phyloP scores from a whole-genome alignment of 345 rosid species.

The Syzygium jambos region DNA sequence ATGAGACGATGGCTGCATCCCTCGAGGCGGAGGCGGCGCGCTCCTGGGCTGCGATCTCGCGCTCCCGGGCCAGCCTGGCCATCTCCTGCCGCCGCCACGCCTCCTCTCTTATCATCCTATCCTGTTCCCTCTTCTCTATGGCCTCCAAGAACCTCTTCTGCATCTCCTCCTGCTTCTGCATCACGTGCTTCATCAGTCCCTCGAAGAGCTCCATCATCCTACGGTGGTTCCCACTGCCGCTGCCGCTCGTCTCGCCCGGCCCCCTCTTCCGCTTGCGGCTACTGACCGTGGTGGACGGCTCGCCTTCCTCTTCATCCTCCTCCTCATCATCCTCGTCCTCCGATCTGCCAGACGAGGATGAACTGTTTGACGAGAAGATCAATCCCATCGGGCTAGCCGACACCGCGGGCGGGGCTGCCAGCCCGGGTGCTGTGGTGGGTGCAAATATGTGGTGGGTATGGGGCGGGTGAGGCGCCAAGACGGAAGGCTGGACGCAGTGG shows the following conservation, averaged over 20 bases:
- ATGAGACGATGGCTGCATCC: conserved; percentile 53
- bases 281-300: conserved; percentile 22
- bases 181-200: conserved; percentile 56
- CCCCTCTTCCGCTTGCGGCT: conserved; percentile 66
- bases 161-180: conserved; percentile 79
- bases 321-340: conserved; percentile 41
- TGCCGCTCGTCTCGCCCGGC: conserved; percentile 2
- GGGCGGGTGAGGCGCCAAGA: background rate
- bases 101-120: conserved; percentile 67
- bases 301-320: conserved; percentile 24
- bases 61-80: conserved; percentile 55
- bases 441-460: background rate
- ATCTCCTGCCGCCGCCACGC: conserved; percentile 78
- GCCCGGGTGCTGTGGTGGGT: background rate
- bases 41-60: conserved; percentile 61
- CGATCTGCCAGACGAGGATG: conserved; percentile 48
- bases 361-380: conserved; percentile 56
- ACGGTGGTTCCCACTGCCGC: conserved; percentile 9
- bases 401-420: background rate
- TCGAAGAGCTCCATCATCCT: conserved; percentile 73
- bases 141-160: conserved; percentile 67
- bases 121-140: conserved; percentile 77
- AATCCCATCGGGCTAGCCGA: conserved; percentile 16
- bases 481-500: conserved; percentile 1
- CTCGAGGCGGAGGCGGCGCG: conserved; percentile 58